phyloP scores from a whole-genome alignment of 2,329 filamentous ascomycete species.

The Amphichorda felina region DNA sequence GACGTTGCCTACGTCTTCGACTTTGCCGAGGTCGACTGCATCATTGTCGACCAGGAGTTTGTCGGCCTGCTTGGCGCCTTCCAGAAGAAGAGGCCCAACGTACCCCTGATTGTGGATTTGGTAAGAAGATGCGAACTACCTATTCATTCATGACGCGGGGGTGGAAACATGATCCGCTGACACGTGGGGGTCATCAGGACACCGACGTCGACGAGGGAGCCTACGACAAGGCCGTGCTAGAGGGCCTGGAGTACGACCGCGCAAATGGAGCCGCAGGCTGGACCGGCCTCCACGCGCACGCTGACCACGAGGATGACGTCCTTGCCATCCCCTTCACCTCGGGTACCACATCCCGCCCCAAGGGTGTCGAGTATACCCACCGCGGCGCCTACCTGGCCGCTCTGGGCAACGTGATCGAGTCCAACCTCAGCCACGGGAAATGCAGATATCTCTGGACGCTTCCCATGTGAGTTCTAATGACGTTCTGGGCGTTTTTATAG shows the following conservation, averaged over 20 bases:
- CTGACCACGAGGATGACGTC: slow-evolving; percentile 64
- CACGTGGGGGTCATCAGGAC: no score
- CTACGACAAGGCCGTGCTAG: slow-evolving; percentile 72
- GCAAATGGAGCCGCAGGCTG: slow-evolving; percentile 60
- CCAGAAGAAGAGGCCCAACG: slow-evolving; percentile 42
- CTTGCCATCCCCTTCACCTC: slow-evolving; percentile 89
- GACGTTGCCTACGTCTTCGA: slow-evolving; percentile 88
- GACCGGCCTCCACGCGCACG: slow-evolving; percentile 61
- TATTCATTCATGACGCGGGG: not conserved
- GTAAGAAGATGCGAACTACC: slow-evolving; percentile 22
- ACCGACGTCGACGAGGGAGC: slow-evolving; percentile 65
- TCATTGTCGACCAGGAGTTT: slow-evolving; percentile 82
- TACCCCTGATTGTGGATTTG: slow-evolving; percentile 65
- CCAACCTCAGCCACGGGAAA: slow-evolving; percentile 63
- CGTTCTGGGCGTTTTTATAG: not conserved
- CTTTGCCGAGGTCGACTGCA: slow-evolving; percentile 74
- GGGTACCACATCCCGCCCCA: slow-evolving; percentile 82
- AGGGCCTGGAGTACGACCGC: slow-evolving; percentile 64
- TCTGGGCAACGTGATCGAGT: slow-evolving; percentile 79
- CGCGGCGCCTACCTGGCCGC: slow-evolving; percentile 77
- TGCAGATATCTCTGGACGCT: slow-evolving; percentile 86
- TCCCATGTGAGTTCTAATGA: slow-evolving; percentile 60
- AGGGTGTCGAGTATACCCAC: slow-evolving; percentile 89
- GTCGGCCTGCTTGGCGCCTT: slow-evolving; percentile 57
- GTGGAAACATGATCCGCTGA: no score